Conservation (phyloP, 225 moss, liverwort and hornwort species). For the Sphagnum contortum region DNA sequence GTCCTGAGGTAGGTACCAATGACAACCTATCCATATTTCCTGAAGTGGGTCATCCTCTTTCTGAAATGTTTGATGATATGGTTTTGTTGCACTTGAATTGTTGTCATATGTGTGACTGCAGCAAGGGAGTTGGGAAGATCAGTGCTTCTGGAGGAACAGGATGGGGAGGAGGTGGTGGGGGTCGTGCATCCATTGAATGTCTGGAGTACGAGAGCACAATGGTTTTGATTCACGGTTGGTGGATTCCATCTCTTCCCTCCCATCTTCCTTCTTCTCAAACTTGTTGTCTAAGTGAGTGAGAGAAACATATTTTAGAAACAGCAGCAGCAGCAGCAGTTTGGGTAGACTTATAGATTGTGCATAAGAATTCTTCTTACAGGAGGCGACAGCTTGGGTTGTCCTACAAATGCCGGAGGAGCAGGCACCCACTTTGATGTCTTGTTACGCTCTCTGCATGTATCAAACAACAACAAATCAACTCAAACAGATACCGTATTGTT, state of each 20-base stretch:
- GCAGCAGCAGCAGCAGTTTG: no score
- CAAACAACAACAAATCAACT: conserved; percentile 65
- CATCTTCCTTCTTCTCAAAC: no score
- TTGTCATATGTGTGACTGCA: conserved; percentile 14
- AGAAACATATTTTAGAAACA: no score
- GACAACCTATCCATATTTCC: no score
- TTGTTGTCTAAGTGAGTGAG: no score
- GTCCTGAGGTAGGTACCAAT: no score
- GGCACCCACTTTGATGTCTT: conserved; percentile 77
- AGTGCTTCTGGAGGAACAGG: conserved; percentile 89
- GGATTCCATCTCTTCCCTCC: background rate
- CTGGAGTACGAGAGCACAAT: conserved; percentile 58
- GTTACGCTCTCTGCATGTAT: conserved; percentile 69
- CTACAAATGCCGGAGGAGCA: conserved; percentile 71
- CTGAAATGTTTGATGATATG: no score
- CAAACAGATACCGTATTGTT: conserved; percentile 75
- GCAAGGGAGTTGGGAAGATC: conserved; percentile 74
- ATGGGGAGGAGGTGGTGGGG: conserved; percentile 81
- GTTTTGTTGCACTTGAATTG: no score
- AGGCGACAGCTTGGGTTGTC: conserved; percentile 71
- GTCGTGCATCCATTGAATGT: conserved; percentile 61
- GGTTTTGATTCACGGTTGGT: conserved; percentile 57
- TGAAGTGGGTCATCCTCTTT: no score
- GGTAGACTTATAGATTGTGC: no score
- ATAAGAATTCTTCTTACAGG: conserved; percentile 27